A percentile compares a stretch with the other conserved stretches of the same genome.
These are phyloP conservation scores for Circinella umbellata DNA, from an alignment of 371 early-diverging fungal species.

Conservation along the genomic window DNA sequence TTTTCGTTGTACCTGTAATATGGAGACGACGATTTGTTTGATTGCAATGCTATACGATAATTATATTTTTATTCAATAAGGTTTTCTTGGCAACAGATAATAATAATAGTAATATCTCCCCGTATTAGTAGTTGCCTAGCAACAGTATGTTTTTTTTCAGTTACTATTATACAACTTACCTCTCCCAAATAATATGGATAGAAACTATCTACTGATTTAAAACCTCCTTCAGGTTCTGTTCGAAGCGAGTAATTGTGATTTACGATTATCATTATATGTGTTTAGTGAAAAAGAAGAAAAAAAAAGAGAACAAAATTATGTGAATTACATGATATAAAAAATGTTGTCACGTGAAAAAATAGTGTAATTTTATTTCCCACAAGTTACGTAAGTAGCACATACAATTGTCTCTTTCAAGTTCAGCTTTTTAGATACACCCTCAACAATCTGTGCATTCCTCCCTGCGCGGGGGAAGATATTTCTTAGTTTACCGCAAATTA, in stretches of 20 bases:
- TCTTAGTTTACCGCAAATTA: not conserved
- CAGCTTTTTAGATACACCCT: not conserved
- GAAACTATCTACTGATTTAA: slow-evolving; percentile 58
- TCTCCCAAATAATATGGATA: slow-evolving; percentile 74
- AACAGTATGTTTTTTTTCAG: not conserved
- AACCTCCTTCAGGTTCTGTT: slow-evolving; percentile 54
- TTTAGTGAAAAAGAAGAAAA: not conserved
- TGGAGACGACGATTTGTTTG: slow-evolving; percentile 62
- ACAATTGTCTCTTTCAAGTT: slow-evolving; percentile 4
- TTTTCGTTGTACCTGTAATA: slow-evolving; percentile 42
- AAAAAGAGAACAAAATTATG: not conserved
- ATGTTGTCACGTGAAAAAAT: not conserved
- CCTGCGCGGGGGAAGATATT: not conserved
- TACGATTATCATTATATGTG: slow-evolving; percentile 27
- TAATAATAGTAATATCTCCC: not conserved
- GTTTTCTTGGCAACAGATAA: not conserved
- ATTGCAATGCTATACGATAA: slow-evolving; percentile 50
- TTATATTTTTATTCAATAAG: too few species aligned
- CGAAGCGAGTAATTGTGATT: slow-evolving; percentile 61
- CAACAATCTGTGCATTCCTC: not conserved
- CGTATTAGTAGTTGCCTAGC: not conserved
- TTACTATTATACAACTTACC: not conserved
- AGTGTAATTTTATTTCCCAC: not conserved
- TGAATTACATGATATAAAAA: not conserved
- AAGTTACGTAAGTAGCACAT: not conserved